Percentiles rank a stretch among this genome's conserved stretches.
phyloP scores from a whole-genome alignment of 495 filamentous ascomycete species.

The Sordaria brevicollis region DNA sequence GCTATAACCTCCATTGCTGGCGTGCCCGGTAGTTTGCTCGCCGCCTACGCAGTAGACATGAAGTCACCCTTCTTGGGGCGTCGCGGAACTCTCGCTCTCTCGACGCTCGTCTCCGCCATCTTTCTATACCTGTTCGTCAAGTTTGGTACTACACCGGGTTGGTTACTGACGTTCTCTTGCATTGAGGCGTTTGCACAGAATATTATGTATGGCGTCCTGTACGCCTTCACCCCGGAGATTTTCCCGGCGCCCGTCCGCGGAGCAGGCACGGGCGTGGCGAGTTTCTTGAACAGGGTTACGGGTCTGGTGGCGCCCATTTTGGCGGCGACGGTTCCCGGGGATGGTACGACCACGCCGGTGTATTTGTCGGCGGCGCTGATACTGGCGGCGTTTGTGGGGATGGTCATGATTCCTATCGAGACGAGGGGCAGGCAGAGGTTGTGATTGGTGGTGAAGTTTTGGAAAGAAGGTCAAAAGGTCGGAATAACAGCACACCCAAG shows the following conservation, averaged over 20 bases:
- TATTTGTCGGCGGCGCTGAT: conserved; percentile 65
- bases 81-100: conserved; percentile 58
- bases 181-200: conserved; percentile 66
- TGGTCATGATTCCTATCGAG: conserved; percentile 62
- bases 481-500: no score
- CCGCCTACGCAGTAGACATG: conserved; percentile 59
- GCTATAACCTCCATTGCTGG: conserved; percentile 64
- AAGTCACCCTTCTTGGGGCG: conserved; percentile 54
- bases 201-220: conserved; percentile 82
- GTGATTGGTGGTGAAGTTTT: conserved; percentile 20
- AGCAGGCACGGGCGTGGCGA: conserved; percentile 68
- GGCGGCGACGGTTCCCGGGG: conserved; percentile 57
- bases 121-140: conserved; percentile 54
- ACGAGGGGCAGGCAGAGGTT: conserved; percentile 59
- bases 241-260: conserved; percentile 72
- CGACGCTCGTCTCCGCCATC: conserved; percentile 58
- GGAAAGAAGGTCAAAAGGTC: not conserved
- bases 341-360: conserved; percentile 58
- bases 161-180: conserved; percentile 64
- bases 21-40: conserved; percentile 64
- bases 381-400: conserved; percentile 52
- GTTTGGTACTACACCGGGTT: conserved; percentile 49
- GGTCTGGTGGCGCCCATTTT: conserved; percentile 70
- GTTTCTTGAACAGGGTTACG: conserved; percentile 59
- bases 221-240: conserved; percentile 76